Conservation (phyloP, 352 stramenopile species). For the Globisporangium lucens region DNA sequence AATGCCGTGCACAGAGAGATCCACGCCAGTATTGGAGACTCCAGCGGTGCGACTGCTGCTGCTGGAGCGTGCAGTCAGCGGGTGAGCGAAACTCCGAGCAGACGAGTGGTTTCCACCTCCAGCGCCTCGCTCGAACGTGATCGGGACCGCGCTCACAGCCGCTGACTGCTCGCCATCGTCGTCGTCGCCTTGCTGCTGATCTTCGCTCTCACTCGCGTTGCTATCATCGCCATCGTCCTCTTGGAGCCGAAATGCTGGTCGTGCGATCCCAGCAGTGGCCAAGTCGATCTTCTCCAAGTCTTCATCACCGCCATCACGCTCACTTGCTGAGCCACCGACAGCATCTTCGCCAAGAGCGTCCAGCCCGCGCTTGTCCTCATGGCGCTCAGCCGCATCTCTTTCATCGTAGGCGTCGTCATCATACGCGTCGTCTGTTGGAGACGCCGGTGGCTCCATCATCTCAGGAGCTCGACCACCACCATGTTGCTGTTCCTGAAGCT, state of each 20-base stretch:
- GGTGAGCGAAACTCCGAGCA: not conserved
- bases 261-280: not conserved
- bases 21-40: not conserved
- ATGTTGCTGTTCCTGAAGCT: not conserved
- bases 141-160: slow-evolving; percentile 40
- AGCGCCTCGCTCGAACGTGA: slow-evolving; percentile 27
- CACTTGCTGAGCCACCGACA: not conserved
- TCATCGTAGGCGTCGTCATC: slow-evolving; percentile 23
- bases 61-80: not conserved
- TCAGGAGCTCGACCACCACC: slow-evolving; percentile 2
- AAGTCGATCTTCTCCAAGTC: not conserved
- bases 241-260: not conserved
- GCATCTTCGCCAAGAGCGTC: not conserved
- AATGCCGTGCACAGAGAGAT: slow-evolving; percentile 30
- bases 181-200: slow-evolving; percentile 16
- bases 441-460: slow-evolving; percentile 47
- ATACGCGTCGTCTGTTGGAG: slow-evolving; percentile 25
- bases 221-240: not conserved
- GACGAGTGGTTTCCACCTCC: not conserved
- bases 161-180: slow-evolving; percentile 35
- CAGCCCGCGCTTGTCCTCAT: not conserved
- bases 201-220: slow-evolving; percentile 2
- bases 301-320: slow-evolving; percentile 8
- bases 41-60: not conserved
- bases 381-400: slow-evolving; percentile 1